These are phyloP conservation scores for Linaria vulgaris DNA, from an alignment of 257 asterid species.

Conservation along the genomic window DNA sequence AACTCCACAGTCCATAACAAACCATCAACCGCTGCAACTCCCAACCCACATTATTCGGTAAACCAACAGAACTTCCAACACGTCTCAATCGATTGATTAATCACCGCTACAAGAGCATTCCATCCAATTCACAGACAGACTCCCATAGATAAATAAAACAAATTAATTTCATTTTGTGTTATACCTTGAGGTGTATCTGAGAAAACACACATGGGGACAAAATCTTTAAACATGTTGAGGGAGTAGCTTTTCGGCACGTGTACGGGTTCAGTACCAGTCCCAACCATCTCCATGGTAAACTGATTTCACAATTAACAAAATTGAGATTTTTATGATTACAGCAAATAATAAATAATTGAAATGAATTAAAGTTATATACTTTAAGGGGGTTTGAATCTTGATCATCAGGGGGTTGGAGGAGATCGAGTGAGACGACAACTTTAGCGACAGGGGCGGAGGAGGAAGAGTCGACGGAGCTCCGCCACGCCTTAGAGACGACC, in stretches of 20 bases:
- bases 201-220: constrained; percentile 87
- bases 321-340: no score
- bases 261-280: constrained; percentile 37
- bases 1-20: neutral
- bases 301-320: no score
- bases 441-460: constrained; percentile 64
- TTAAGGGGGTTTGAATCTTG: constrained; percentile 47
- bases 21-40: neutral
- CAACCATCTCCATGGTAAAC: constrained; percentile 93
- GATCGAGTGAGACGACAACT: constrained; percentile 84
- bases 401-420: constrained; percentile 57
- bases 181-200: constrained; percentile 78
- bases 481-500: constrained; percentile 84
- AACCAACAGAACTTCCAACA: neutral
- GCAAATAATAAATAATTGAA: no score
- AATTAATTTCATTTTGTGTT: neutral
- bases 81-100: neutral
- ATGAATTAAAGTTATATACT: no score
- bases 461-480: constrained; percentile 45
- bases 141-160: no score
- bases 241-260: constrained; percentile 81
- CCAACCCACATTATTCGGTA: neutral
- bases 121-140: no score
- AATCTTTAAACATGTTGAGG: constrained; percentile 78
- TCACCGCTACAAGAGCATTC: no score